These are phyloP conservation scores for Apiospora aurea DNA, from an alignment of 2,329 filamentous ascomycete genomes.

Conservation along the genomic window DNA sequence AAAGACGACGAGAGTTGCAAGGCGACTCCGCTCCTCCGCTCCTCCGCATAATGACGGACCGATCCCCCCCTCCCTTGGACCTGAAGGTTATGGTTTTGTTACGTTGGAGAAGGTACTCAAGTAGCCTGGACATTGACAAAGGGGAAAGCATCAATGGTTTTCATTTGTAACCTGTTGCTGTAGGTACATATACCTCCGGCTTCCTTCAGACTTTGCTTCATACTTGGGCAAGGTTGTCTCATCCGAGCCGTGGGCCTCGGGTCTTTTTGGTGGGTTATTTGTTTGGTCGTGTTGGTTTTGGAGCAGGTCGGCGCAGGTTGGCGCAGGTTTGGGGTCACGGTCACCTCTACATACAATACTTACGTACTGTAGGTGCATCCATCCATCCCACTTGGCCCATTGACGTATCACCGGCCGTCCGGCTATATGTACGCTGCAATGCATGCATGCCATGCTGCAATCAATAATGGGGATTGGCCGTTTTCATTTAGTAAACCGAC, in stretches of 20 bases:
- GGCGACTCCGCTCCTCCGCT: slow-evolving; percentile 9
- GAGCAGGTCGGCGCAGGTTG: neutral
- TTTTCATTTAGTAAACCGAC: neutral
- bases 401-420: neutral
- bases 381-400: neutral
- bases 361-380: neutral
- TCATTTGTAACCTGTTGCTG: neutral
- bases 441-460: neutral
- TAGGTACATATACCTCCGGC: neutral
- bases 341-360: no score
- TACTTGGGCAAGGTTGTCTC: neutral
- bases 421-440: neutral
- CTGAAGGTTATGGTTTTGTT: neutral
- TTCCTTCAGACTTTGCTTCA: neutral
- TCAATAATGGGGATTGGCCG: neutral
- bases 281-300: neutral
- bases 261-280: slow-evolving; percentile 1
- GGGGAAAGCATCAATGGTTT: neutral
- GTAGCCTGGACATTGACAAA: neutral
- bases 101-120: neutral
- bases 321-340: neutral
- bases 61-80: neutral
- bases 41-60: slow-evolving; percentile 5
- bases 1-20: neutral
- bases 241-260: slow-evolving; percentile 8